A percentile compares a stretch with the other conserved stretches of the same genome.
These are phyloP conservation scores for Phytophthora quininea DNA, from an alignment of 352 stramenopile genomes.

Conservation along the genomic window DNA sequence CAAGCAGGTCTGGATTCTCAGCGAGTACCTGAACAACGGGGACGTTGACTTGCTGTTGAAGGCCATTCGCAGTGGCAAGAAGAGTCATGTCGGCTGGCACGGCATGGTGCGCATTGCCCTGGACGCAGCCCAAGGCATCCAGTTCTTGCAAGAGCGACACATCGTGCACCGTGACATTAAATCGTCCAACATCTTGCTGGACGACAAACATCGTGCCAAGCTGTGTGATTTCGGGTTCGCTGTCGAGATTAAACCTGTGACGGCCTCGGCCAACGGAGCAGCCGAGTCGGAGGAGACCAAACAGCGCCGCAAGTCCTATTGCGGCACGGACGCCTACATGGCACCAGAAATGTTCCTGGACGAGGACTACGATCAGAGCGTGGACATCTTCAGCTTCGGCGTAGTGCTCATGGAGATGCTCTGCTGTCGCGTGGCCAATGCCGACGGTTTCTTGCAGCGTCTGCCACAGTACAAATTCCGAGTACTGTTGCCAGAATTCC, in stretches of 20 bases:
- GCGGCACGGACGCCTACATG: constrained; percentile 88
- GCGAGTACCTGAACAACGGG: constrained; percentile 77
- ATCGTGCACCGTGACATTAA: constrained; percentile 90
- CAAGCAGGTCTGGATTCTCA: constrained; percentile 86
- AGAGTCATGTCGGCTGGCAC: constrained; percentile 65
- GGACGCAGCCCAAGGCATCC: constrained; percentile 90
- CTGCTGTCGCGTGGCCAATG: constrained; percentile 81
- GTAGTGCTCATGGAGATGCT: constrained; percentile 90
- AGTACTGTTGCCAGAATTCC: constrained; percentile 69
- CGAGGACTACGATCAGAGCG: constrained; percentile 85
- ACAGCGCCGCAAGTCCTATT: constrained; percentile 83
- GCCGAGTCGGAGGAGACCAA: constrained; percentile 39
- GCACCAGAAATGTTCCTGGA: constrained; percentile 85
- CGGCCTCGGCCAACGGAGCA: constrained; percentile 30
- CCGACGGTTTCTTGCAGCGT: constrained; percentile 81
- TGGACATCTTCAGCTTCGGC: constrained; percentile 87
- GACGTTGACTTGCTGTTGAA: constrained; percentile 78
- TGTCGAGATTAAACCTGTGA: constrained; percentile 58
- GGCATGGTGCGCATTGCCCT: constrained; percentile 70
- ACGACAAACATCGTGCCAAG: constrained; percentile 72
- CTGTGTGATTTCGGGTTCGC: constrained; percentile 90
- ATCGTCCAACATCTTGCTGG: constrained; percentile 88
- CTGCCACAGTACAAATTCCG: constrained; percentile 86
- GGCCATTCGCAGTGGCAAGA: constrained; percentile 50
- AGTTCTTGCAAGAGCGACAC: constrained; percentile 93